A percentile compares a stretch with the other conserved stretches of the same genome.
phyloP scores from a whole-genome alignment of 148 eudicot genomes.

The Tetragonia tetragonoides region DNA sequence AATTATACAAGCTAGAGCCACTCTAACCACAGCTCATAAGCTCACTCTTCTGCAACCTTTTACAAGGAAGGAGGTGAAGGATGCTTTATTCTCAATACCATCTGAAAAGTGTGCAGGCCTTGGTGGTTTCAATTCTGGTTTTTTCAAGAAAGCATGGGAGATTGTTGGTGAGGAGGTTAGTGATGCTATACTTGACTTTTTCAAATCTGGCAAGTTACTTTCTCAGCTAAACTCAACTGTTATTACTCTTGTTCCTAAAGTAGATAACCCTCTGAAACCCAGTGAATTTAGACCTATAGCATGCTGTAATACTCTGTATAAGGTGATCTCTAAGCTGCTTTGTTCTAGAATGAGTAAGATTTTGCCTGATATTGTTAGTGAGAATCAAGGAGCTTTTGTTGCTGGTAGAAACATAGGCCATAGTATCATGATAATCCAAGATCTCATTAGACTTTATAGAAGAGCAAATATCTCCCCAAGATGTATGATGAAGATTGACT shows the following conservation, averaged over 20 bases:
- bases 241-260: neutral
- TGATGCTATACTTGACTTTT: neutral
- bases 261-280: neutral
- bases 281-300: neutral
- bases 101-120: too few species aligned
- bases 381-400: neutral
- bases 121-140: neutral
- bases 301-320: neutral
- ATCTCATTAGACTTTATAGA: too few species aligned
- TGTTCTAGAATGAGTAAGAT: neutral
- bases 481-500: too few species aligned
- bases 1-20: too few species aligned
- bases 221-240: too few species aligned
- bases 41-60: neutral
- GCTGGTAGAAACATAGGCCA: neutral
- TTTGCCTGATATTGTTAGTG: neutral
- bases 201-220: neutral
- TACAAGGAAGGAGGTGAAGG: neutral
- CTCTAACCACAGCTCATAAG: too few species aligned
- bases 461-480: too few species aligned
- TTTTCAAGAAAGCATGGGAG: neutral
- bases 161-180: neutral
- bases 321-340: neutral
- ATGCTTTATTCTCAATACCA: neutral
- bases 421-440: neutral